A percentile compares a stretch with the other conserved stretches of the same genome.
These are phyloP conservation scores for Casuarina cunninghamiana DNA, from an alignment of 306 rosid species.

Conservation along the genomic window DNA sequence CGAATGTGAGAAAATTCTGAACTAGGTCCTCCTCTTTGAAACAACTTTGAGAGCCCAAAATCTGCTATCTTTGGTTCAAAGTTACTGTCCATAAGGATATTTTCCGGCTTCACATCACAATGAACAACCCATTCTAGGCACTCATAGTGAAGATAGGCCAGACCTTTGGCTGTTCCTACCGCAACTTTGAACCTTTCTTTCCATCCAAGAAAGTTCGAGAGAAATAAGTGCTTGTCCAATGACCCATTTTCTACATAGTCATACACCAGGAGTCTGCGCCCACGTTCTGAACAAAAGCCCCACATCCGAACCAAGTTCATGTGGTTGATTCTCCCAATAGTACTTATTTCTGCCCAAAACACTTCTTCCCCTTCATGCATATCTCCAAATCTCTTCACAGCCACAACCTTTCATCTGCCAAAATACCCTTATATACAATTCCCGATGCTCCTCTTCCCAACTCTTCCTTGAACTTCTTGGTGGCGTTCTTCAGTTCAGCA, in stretches of 20 bases:
- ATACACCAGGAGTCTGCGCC: conserved; percentile 41
- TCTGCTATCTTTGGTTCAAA: conserved; percentile 41
- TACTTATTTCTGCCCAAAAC: conserved; percentile 51
- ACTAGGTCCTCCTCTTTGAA: conserved; percentile 26
- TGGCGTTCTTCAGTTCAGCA: background rate
- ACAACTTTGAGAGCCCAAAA: conserved; percentile 47
- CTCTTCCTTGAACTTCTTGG: conserved; percentile 4
- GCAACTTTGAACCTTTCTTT: conserved; percentile 40
- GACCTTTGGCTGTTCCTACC: conserved; percentile 43
- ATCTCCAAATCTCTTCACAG: conserved; percentile 49
- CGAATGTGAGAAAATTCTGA: conserved; percentile 30
- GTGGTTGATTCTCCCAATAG: conserved; percentile 46
- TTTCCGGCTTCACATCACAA: conserved; percentile 49
- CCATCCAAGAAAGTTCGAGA: conserved; percentile 6
- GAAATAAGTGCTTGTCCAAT: conserved; percentile 34
- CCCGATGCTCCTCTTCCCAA: background rate
- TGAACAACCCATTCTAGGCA: conserved; percentile 48
- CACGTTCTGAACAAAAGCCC: conserved; percentile 41
- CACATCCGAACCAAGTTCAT: conserved; percentile 41
- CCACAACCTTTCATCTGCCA: conserved; percentile 41
- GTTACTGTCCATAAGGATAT: conserved; percentile 32
- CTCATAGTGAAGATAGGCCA: conserved; percentile 50
- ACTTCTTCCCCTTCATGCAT: conserved; percentile 41
- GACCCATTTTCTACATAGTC: conserved; percentile 40
- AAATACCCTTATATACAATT: background rate